A percentile compares a stretch with the other conserved stretches of the same genome.
These are phyloP conservation scores for Moniliophthora roreri DNA, from an alignment of 1,284 basidiomycete genomes.

Conservation along the genomic window DNA sequence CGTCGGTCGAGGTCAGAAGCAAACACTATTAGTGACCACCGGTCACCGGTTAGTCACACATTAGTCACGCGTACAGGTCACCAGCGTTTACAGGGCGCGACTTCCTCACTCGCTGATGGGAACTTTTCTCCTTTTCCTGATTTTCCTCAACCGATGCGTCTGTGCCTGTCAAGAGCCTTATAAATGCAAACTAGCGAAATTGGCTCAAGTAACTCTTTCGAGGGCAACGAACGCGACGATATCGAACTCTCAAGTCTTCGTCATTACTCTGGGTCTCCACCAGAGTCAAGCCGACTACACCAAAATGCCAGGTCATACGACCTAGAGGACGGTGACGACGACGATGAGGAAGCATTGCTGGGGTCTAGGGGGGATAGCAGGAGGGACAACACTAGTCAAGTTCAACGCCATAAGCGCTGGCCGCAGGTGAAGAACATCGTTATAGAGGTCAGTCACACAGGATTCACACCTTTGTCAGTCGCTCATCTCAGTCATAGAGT, in stretches of 20 bases:
- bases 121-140: too few species aligned
- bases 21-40: background rate
- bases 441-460: slow-evolving; percentile 52
- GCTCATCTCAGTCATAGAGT: slow-evolving; percentile 42
- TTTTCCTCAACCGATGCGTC: too few species aligned
- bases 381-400: background rate
- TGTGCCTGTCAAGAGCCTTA: too few species aligned
- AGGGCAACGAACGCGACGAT: too few species aligned
- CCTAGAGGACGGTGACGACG: slow-evolving; percentile 4
- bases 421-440: slow-evolving; percentile 58
- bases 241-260: too few species aligned
- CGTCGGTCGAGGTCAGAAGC: slow-evolving; percentile 2
- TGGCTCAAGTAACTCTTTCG: too few species aligned
- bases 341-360: slow-evolving; percentile 15
- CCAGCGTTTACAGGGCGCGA: too few species aligned
- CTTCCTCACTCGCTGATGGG: too few species aligned
- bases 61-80: slow-evolving; percentile 1
- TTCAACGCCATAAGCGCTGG: slow-evolving; percentile 34
- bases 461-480: background rate
- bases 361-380: background rate
- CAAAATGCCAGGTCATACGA: slow-evolving; percentile 1
- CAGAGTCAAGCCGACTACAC: too few species aligned
- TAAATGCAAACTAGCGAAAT: too few species aligned
- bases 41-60: too few species aligned
- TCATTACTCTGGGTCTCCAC: too few species aligned